These are phyloP conservation scores for Penicillium capsulatum DNA, from an alignment of 2,329 filamentous ascomycete species.

Conservation along the genomic window DNA sequence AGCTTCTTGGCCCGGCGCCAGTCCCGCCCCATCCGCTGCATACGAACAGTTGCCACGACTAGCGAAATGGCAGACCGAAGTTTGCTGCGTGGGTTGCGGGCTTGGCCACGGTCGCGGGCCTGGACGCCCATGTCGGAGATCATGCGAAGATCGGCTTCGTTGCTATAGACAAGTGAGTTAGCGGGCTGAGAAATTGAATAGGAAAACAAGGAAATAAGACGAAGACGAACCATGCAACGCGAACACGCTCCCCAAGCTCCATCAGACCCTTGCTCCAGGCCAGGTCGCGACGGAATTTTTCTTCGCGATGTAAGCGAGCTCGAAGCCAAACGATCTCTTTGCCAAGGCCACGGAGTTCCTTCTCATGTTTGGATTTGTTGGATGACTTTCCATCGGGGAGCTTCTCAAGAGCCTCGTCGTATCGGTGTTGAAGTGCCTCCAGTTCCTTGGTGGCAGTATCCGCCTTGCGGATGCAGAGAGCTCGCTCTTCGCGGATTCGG, in stretches of 20 bases:
- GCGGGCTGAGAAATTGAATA: conserved; percentile 9
- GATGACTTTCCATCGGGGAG: conserved; percentile 35
- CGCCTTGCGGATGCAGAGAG: conserved; percentile 39
- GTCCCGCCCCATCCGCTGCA: conserved; percentile 43
- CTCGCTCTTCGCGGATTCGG: conserved; percentile 50
- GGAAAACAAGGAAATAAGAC: conserved; percentile 2
- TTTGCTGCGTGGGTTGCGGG: conserved; percentile 39
- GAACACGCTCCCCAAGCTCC: conserved; percentile 65
- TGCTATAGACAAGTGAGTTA: conserved; percentile 56
- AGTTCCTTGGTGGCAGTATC: conserved; percentile 41
- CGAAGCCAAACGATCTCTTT: conserved; percentile 91
- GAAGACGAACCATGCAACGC: conserved; percentile 69
- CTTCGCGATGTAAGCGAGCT: conserved; percentile 73
- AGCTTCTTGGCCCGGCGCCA: conserved; percentile 44
- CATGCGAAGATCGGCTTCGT: conserved; percentile 83
- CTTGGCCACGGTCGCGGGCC: conserved; percentile 30
- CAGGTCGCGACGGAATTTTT: conserved; percentile 71
- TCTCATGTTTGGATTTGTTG: conserved; percentile 49
- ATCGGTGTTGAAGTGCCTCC: conserved; percentile 54
- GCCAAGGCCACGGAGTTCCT: conserved; percentile 72
- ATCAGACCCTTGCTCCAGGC: conserved; percentile 86
- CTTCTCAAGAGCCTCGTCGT: conserved; percentile 57
- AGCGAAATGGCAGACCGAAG: conserved; percentile 41
- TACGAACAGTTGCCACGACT: conserved; percentile 44
- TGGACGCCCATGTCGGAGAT: conserved; percentile 76